These are phyloP conservation scores for Aureobasidium leucospermi DNA, from an alignment of 2,329 filamentous ascomycete species.

Conservation along the genomic window DNA sequence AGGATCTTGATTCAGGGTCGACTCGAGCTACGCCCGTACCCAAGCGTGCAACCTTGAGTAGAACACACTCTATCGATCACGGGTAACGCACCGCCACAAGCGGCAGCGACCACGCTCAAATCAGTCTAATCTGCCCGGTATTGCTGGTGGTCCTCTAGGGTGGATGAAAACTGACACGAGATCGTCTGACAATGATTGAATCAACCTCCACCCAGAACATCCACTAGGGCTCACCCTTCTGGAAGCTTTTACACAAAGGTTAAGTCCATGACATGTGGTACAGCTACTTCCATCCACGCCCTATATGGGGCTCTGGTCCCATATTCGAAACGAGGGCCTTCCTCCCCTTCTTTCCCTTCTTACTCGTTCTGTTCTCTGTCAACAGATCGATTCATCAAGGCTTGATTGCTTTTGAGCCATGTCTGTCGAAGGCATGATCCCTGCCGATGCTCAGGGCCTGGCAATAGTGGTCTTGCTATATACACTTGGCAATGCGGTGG, in stretches of 20 bases:
- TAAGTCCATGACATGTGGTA: not conserved
- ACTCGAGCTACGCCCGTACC: not conserved
- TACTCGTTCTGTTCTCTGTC: not conserved
- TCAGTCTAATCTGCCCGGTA: not conserved
- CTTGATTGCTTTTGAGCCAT: not conserved
- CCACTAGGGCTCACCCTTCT: not conserved
- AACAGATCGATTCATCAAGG: not conserved
- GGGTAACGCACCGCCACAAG: not conserved
- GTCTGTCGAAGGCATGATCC: constrained; percentile 9
- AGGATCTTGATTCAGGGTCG: not conserved
- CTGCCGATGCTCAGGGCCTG: constrained; percentile 1
- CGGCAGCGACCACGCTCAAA: not conserved
- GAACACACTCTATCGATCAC: not conserved
- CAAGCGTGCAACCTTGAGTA: not conserved
- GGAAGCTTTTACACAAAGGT: not conserved
- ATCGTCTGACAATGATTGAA: not conserved
- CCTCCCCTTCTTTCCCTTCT: not conserved
- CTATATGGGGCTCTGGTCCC: constrained; percentile 1
- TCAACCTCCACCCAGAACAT: not conserved
- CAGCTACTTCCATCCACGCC: not conserved
- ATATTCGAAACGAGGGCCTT: not conserved
- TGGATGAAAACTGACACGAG: not conserved
- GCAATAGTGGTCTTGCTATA: not conserved
- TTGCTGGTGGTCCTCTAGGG: not conserved
- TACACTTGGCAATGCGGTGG: not conserved